Conservation (phyloP, 306 rosid genomes). For the Pterocarpus santalinus region DNA sequence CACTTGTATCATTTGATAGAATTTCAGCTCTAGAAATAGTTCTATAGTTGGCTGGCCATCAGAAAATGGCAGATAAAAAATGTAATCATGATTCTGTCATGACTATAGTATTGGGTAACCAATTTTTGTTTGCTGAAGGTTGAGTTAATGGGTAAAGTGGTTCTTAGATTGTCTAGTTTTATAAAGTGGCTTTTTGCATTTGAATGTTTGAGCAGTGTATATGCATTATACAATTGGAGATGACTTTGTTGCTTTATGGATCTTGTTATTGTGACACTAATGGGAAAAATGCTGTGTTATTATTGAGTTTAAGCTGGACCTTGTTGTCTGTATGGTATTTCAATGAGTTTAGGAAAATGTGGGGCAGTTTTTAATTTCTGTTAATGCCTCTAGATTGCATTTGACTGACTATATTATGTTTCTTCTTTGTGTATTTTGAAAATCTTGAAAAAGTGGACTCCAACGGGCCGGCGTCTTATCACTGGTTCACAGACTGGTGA, state of each 20-base stretch:
- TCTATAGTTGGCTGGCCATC: not conserved
- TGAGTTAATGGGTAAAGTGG: not conserved
- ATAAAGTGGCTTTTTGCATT: slow-evolving; percentile 24
- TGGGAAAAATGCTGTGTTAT: slow-evolving; percentile 25
- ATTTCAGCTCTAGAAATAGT: not conserved
- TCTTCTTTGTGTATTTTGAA: slow-evolving; percentile 27
- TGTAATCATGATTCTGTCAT: not conserved
- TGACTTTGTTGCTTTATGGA: slow-evolving; percentile 16
- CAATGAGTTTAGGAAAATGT: slow-evolving; percentile 39
- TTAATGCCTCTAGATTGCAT: slow-evolving; percentile 33
- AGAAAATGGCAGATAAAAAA: not conserved
- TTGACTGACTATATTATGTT: slow-evolving; percentile 50
- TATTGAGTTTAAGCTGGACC: slow-evolving; percentile 32
- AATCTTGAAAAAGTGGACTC: slow-evolving; percentile 82
- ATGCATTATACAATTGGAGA: not conserved
- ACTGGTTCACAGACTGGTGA: slow-evolving; percentile 99
- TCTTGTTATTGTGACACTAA: not conserved
- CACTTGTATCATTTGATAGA: not conserved
- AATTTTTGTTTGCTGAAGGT: not conserved
- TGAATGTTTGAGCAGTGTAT: not conserved
- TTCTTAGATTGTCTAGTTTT: not conserved
- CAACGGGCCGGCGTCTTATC: slow-evolving; percentile 96
- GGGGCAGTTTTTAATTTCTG: slow-evolving; percentile 30
- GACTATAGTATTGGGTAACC: slow-evolving; percentile 7
- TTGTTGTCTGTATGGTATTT: slow-evolving; percentile 27